Evolutionary conservation across 345 rosid genomes (phyloP), one percentile per base, ranked within the genome.

Genomic region (Pistacia vera): DNA sequence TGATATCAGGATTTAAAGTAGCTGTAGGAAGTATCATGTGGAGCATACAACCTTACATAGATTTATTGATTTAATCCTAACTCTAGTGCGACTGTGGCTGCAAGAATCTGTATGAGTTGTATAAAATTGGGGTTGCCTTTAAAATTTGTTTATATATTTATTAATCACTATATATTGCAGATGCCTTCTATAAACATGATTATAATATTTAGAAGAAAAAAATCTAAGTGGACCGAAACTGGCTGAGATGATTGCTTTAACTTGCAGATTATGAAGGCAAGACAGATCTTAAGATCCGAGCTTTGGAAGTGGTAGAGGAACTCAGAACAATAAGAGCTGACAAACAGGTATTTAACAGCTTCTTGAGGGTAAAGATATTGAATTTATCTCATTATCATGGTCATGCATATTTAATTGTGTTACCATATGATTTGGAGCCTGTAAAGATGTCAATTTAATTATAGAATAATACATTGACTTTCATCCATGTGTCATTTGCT

Each of bases 291-390:
- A 97, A 92, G 88, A 97, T 94, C 72, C 97, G 95, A 85, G 87
- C 91, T 71, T 75, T 92, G 67, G 99, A 97, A 84, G 91, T 90
- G 56, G 93, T 94, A 59, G 98, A 97, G 82, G 97, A 92, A 82
- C 88, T 97, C 82, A 89, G 98, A 83, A 92, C 83, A 41, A 88
- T 88, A 88, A 89, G 99, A 84, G 99, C 98, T 33, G 98, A 97
- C 83, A 86, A 88, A 72, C 98, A 97, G 98, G 99, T 97, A 69
- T 60, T 36, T 71, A 25, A 36, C 66, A 44, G 62, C 59, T 46
- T 73, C 68, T 63, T 63, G 22, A 36, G 48, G 18, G 48, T 35
- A 18, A 14, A 73, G 17, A 35, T 38, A 70, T 48, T 44, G 48
- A 1, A 49, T 41, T 58, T 71, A 16, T 10, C 2, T 4, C 8